Evolutionary conservation across 2,329 filamentous ascomycete genomes (phyloP), one percentile per base, ranked within the genome.

Genomic region (Aspergillus sp.): DNA sequence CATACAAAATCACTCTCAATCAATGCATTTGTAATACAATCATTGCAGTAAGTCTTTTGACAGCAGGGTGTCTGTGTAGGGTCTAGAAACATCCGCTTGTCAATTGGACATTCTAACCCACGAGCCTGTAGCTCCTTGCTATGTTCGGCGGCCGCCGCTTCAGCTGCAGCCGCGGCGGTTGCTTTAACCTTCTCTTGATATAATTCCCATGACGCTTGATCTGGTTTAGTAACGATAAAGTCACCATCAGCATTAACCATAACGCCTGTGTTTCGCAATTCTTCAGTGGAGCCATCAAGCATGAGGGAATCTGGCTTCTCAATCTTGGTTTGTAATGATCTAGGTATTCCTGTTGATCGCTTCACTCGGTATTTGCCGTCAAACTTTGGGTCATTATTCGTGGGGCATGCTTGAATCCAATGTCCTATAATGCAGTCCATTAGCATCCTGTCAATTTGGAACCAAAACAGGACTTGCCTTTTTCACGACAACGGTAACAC

Each of bases 41-140:
- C 92, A 86, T 95, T 95, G 84, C 95, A 99, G 83, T 96, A 99
- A 73, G 93, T 97, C 85, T 90, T 96, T 80, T 90, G 86, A 83
- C 95, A 99, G 85, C 95, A 99, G 66, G 95, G 93, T 73, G 95
- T 98, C 86, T 96, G 96, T 84, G 96, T 95, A 84, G 95, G 93
- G 76, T 97, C 91, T 87, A 96, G 88, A 80, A 98, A 97, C 85
- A 96, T 89, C 78, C 91, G 93, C 80, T 96, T 96, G 86, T 98
- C 95, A 83, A 98, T 89, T 65, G 92, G 85, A 82, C 95, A 99
- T 77, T 95, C 89, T 73, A 99, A 82, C 65, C 93, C 93, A 70
- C 86, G 88, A 75, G 95, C 90, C 78, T 91, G 89, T 68, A 96
- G 80, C 74, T 93, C 91, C 80, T 95, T 93, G 79, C 90, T 89